Evolutionary conservation across 2,329 filamentous ascomycete species (phyloP).

Genomic region (Ascochyta rabiei): DNA sequence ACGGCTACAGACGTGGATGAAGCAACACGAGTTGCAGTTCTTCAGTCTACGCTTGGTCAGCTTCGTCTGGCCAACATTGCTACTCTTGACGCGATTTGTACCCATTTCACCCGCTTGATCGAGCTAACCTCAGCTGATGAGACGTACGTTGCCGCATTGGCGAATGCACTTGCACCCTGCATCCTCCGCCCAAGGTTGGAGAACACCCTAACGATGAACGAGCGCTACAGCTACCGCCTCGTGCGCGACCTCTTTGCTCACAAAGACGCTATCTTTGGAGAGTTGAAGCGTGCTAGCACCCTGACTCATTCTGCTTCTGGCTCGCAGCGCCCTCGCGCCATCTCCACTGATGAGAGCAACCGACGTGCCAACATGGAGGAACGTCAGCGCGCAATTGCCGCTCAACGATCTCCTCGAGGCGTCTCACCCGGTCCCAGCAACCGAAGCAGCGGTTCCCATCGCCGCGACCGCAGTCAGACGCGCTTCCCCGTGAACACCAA

Average conservation of each 20-base stretch:
- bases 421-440: slow-evolving; percentile 73
- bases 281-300: slow-evolving; percentile 87
- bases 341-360: slow-evolving; percentile 95
- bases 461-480: slow-evolving; percentile 80
- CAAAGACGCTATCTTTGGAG: slow-evolving; percentile 94
- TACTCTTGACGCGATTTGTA: slow-evolving; percentile 97
- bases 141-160: slow-evolving; percentile 76
- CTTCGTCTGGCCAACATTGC: slow-evolving; percentile 96
- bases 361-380: slow-evolving; percentile 94
- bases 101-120: slow-evolving; percentile 95
- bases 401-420: slow-evolving; percentile 67
- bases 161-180: slow-evolving; percentile 78
- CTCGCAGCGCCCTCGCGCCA: slow-evolving; percentile 74
- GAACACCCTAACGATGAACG: slow-evolving; percentile 91
- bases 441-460: slow-evolving; percentile 45
- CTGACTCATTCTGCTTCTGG: slow-evolving; percentile 65
- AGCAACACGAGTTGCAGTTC: slow-evolving; percentile 80
- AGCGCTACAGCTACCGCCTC: slow-evolving; percentile 88
- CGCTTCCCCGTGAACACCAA: slow-evolving; percentile 78
- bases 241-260: slow-evolving; percentile 90
- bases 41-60: slow-evolving; percentile 95
- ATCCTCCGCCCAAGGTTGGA: slow-evolving; percentile 86
- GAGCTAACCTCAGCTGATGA: slow-evolving; percentile 97
- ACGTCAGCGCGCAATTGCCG: slow-evolving; percentile 78
- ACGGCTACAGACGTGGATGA: slow-evolving; percentile 71